Percentiles rank a stretch among this genome's conserved stretches.
Conservation (phyloP, 139 green algal genomes). For the Deuterostichococcus epilithicus region DNA sequence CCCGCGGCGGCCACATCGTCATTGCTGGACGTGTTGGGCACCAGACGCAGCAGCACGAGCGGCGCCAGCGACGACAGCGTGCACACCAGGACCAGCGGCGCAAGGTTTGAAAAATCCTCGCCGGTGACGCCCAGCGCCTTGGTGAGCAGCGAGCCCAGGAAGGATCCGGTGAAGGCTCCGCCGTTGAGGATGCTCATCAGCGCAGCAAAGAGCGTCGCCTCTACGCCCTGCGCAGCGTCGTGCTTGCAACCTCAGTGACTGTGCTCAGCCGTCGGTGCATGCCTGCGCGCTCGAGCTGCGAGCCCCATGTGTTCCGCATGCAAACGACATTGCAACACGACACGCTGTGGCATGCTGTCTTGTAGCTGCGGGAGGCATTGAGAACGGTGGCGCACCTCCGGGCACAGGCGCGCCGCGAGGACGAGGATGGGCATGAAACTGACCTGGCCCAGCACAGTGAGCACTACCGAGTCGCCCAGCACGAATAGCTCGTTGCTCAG, state of each 20-base stretch:
- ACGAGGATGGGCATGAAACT: conserved; percentile 97
- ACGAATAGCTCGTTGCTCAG: conserved; percentile 88
- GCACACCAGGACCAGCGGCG: conserved; percentile 50
- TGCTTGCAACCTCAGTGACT: no score
- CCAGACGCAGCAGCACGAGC: conserved; percentile 53
- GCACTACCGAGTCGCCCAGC: conserved; percentile 84
- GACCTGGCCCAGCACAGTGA: conserved; percentile 90
- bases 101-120: conserved; percentile 69
- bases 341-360: no score
- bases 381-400: conserved; percentile 25
- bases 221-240: conserved; percentile 85
- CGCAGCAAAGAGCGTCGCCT: conserved; percentile 96
- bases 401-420: conserved; percentile 71
- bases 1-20: background rate
- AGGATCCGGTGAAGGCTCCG: conserved; percentile 54
- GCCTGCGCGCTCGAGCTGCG: no score
- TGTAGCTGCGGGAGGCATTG: background rate
- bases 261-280: no score
- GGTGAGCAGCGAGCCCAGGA: conserved; percentile 72
- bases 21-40: conserved; percentile 28
- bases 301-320: no score
- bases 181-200: conserved; percentile 93
- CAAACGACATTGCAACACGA: no score
- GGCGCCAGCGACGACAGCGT: conserved; percentile 51
- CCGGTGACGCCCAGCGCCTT: conserved; percentile 59